These are phyloP conservation scores for Lipomyces yarrowii DNA, from an alignment of 1,139 yeast species.

Conservation along the genomic window DNA sequence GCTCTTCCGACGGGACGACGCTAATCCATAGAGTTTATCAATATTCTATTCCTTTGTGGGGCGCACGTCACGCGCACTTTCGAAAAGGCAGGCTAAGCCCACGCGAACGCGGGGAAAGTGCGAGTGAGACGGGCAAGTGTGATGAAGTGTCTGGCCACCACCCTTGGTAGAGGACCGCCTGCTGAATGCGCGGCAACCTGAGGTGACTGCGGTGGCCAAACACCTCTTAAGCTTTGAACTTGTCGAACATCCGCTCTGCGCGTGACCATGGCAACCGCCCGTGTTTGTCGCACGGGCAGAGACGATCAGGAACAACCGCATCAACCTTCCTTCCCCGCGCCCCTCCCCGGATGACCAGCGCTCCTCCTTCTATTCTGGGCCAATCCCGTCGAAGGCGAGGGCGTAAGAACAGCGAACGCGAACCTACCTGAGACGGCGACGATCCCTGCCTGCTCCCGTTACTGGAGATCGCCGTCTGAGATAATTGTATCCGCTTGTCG, in stretches of 20 bases:
- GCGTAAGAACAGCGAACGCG: conserved; percentile 2
- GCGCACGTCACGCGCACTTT: too few species aligned
- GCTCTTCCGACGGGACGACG: too few species aligned
- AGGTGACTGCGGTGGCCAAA: not conserved
- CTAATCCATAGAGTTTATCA: too few species aligned
- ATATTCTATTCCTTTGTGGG: too few species aligned
- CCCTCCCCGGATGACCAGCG: not conserved
- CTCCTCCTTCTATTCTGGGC: not conserved
- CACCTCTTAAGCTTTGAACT: not conserved
- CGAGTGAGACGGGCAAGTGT: not conserved
- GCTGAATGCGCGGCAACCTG: not conserved
- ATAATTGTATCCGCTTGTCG: not conserved
- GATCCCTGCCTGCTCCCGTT: not conserved
- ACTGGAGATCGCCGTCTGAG: not conserved
- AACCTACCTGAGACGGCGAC: not conserved
- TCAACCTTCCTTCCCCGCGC: not conserved
- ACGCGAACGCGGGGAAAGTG: not conserved
- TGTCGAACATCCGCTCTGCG: not conserved
- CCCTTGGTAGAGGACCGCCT: not conserved
- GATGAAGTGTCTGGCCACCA: not conserved
- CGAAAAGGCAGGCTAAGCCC: too few species aligned
- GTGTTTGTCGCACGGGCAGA: not conserved
- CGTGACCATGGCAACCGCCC: not conserved
- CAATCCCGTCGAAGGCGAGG: not conserved
- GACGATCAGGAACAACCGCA: not conserved